Base-by-base conservation (phyloP, 768 basidiomycete species). In the Lyophyllum shimeji region DNA sequence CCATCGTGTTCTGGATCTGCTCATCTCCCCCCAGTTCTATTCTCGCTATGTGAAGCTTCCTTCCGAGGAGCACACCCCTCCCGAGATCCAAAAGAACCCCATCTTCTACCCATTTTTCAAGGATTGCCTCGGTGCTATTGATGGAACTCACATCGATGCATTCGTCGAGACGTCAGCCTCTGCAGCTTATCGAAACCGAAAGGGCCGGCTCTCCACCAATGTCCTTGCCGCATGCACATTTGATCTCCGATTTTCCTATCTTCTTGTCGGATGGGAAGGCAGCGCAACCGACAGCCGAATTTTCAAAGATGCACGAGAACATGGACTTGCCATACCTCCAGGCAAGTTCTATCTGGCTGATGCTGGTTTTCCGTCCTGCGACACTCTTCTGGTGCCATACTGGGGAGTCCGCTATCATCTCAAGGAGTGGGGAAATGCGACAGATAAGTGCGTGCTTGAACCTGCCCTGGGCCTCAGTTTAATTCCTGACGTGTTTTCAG, bases 221-320 rank as follows among this genome's bases (percentile, higher is more conserved):
- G 62, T 60, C 13, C 66, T 80, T 9, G 74, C 74, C 13, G 64
- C 55, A 2, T 74, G 69, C 13, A 61, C 60, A 0, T 77, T 76
- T 50, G 50, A 65, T 31, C 50, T 77, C 27, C 43, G 50, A 1
- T 78, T 79, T 48, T 59, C 64, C 5, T 80, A 77, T 60, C 40
- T 75, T 3, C 57, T 74, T 3, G 69, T 65, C 52, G 74, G 76
- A 1, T 78, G 72, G 70, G 76, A 80, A 40, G 77, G 76, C 0
- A 71, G 68, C 29, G 65, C 66, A 7, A 62, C 74, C 5, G 74
- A 79, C 67, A 61, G 66, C 18, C 54, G 60, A 0, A 62, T 77
- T 23, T 77, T 63, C 59, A 31, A 65, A 5, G 47, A 71, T 61
- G 68, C 73, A 2, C 60, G 60, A 1, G 1, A 55, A 0, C 44